These are phyloP conservation scores for Ophiorrhiza pumila DNA, from an alignment of 257 asterid species.

Conservation along the genomic window DNA sequence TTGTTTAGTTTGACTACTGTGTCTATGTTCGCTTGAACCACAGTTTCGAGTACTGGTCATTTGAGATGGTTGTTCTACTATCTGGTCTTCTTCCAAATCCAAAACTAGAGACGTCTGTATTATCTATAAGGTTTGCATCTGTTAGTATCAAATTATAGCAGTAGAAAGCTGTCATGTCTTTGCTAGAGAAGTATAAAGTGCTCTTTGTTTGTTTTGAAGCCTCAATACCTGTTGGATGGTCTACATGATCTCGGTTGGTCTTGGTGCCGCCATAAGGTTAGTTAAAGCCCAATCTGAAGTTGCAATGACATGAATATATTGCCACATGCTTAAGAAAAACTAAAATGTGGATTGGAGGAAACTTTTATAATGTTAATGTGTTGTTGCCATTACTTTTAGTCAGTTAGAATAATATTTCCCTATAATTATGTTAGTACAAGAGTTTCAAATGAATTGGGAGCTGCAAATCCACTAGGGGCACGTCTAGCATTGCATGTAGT, in stretches of 20 bases:
- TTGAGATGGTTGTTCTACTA: constrained; percentile 68
- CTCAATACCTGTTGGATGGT: constrained; percentile 78
- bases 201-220: constrained; percentile 29
- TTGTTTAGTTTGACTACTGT: background rate
- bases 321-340: background rate
- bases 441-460: constrained; percentile 72
- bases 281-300: background rate
- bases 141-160: background rate
- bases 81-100: constrained; percentile 77
- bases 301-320: background rate
- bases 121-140: constrained; percentile 56
- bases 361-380: no score
- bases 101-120: constrained; percentile 60
- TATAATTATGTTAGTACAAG: constrained; percentile 43
- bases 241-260: constrained; percentile 66
- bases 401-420: background rate
- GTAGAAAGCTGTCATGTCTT: background rate
- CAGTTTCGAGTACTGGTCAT: constrained; percentile 74
- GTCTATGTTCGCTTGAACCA: constrained; percentile 10
- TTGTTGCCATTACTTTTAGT: background rate
- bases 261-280: constrained; percentile 75
- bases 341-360: background rate
- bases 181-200: background rate
- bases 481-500: constrained; percentile 51
- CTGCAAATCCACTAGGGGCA: constrained; percentile 45